Base-by-base conservation (phyloP, 2,329 filamentous ascomycete species). In the Trichoderma sp. region DNA sequence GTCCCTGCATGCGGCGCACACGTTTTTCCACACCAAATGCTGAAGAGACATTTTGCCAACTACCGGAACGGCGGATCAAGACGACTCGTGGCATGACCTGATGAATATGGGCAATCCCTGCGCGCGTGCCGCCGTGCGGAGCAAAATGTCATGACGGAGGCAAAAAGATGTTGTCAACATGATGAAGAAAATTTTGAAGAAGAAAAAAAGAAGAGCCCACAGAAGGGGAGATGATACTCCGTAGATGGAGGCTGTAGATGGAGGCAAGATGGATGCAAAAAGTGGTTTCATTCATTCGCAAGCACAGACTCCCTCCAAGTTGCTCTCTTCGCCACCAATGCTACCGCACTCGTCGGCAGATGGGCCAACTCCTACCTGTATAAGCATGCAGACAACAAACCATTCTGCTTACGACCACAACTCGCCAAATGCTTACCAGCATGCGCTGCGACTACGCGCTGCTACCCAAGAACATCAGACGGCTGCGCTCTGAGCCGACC, bases 1-100 rank as follows among this genome's bases (percentile, higher is more conserved):
- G 69, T 72, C 69, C 69, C 69, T 72, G 69, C 69, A 72, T 72
- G 67, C 53, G 35, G 33, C 33, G 59, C 38, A 72, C 69, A 63
- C 69, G 69, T 64, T 63, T 71, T 35, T 63, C n/a, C 38, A 53
- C 69, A 50, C 59, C 56, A 64, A 63, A 50, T 14, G 60, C 31
- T 24, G 56, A n/a, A 62, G 68, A 71, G 68, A 71, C 69, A 63
- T 60, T 60, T 29, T 31, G 67, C 59, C 29, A 38, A 64, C 59
- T 64, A 50, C 69, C 56, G 59, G 69, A 63, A 35, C 14, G 69
- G 59, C 59, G 69, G 69, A 72, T 72, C 69, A 35, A 33, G 67
- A 45, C 67, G 67, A 71, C 67, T 71, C 67, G 67, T 71, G 67
- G 69, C 69, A 64, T 53, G 59, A 33, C 59, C 31, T 35, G 69